phyloP scores from a whole-genome alignment of 2,329 filamentous ascomycete genomes.

The Didymella glomerata region DNA sequence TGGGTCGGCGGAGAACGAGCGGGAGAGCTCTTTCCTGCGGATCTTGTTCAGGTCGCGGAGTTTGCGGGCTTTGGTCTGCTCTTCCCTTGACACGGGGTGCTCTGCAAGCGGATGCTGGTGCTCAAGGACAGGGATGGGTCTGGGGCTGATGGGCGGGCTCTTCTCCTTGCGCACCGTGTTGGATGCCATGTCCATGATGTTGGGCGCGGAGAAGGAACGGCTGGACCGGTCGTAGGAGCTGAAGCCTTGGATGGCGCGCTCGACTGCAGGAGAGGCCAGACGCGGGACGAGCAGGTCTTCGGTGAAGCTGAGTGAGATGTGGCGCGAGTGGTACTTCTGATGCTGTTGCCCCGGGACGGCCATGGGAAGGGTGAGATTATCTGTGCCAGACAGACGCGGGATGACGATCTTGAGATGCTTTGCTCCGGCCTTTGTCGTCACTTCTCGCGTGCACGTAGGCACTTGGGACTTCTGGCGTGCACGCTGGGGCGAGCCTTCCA shows the following conservation, averaged over 20 bases:
- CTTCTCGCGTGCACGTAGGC: slow-evolving; percentile 40
- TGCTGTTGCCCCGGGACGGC: slow-evolving; percentile 11
- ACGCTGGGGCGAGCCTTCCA: slow-evolving; percentile 33
- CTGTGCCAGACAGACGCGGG: slow-evolving; percentile 25
- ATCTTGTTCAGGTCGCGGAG: slow-evolving; percentile 39
- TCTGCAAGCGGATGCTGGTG: slow-evolving; percentile 40
- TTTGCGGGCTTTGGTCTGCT: slow-evolving; percentile 36
- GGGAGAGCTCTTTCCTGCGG: slow-evolving; percentile 27
- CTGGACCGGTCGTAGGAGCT: slow-evolving; percentile 14
- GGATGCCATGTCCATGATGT: slow-evolving; percentile 13
- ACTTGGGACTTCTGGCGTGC: slow-evolving; percentile 24
- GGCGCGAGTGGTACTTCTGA: slow-evolving; percentile 23
- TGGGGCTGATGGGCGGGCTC: slow-evolving; percentile 26
- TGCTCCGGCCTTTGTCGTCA: slow-evolving; percentile 40
- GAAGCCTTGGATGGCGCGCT: slow-evolving; percentile 23
- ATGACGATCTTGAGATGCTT: slow-evolving; percentile 44
- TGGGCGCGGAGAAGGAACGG: slow-evolving; percentile 26
- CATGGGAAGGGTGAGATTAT: slow-evolving; percentile 19
- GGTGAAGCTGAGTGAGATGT: slow-evolving; percentile 34
- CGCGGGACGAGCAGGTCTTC: slow-evolving; percentile 43
- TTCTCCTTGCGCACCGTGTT: slow-evolving; percentile 27
- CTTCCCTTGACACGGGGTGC: slow-evolving; percentile 26
- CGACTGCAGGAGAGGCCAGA: slow-evolving; percentile 23
- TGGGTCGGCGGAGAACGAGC: slow-evolving; percentile 8
- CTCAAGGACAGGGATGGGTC: slow-evolving; percentile 30